Base-by-base conservation (phyloP, 1,284 basidiomycete genomes). In the Xanthoconium separans region DNA sequence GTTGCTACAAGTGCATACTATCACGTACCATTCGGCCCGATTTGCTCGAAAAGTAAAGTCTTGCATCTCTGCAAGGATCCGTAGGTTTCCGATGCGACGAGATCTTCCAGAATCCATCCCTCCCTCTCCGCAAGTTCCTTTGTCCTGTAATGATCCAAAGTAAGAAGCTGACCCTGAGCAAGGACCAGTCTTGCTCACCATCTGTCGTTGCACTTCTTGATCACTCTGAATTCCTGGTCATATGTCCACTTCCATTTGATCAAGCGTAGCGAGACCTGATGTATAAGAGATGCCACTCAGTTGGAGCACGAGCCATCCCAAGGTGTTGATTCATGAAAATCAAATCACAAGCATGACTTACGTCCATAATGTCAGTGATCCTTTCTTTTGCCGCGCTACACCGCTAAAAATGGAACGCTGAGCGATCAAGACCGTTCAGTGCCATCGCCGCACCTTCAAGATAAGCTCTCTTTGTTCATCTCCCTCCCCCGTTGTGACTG, bases 101-200 rank as follows among this genome's bases (percentile, higher is more conserved):
- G 61, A 53, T 77, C 73, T 24, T 56, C 53, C 22, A 65, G 55
- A 5, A 69, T 53, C 74, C 77, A 79, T 11, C 79, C 79, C 55
- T 73, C 62, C 6, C 40, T 37, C 1, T 36, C 24, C 1, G 79
- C 77, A 31, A 76, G 50, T 1, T 2, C 2, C 50, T 61, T 63
- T 15, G 70, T 65, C 51, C 81, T 82, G 47, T 27, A 34, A 51
- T 50, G 31, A 36, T 20, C 18, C 37, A 12, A 39, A 39, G 37
- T 47, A n/a, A 45, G 43, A 40, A n/a, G 9, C 34, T 18, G 13
- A 6, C 6, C 31, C 37, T 11, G n/a, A 16, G 49, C 39, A 29
- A n/a, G n/a, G 16, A 5, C 1, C 16, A 9, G 3, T 6, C n/a
- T 18, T 34, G 27, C 73, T 57, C 51, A 77, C 78, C 67, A 63